These are phyloP conservation scores for Russula ochroleuca DNA, from an alignment of 768 basidiomycete genomes.

Conservation along the genomic window DNA sequence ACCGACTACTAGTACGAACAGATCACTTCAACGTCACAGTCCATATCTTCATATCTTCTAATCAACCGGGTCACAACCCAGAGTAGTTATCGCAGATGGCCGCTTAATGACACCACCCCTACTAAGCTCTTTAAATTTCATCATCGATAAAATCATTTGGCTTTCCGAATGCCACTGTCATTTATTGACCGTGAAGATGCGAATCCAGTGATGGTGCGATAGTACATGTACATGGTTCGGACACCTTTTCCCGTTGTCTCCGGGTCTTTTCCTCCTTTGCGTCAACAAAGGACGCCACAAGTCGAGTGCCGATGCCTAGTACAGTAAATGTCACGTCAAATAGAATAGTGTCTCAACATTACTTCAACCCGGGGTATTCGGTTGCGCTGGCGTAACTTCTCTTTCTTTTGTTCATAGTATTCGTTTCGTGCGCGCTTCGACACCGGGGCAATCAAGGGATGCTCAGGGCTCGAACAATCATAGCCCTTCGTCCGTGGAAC, in stretches of 20 bases:
- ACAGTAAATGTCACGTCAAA: slow-evolving; percentile 16
- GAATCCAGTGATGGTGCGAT: not conserved
- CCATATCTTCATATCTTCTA: not conserved
- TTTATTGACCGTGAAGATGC: not conserved
- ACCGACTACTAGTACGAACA: not conserved
- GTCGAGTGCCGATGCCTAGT: slow-evolving; percentile 8
- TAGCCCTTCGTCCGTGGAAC: not conserved
- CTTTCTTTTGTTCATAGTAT: not conserved
- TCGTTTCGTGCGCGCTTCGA: slow-evolving; percentile 15
- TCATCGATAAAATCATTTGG: not conserved
- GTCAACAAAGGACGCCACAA: slow-evolving; percentile 10
- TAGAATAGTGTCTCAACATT: slow-evolving; percentile 6
- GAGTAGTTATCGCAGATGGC: not conserved
- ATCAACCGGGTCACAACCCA: not conserved
- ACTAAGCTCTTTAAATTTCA: too few species aligned
- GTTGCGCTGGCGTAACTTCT: slow-evolving; percentile 13
- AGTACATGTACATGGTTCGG: not conserved
- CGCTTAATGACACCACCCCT: too few species aligned
- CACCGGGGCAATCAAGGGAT: slow-evolving; percentile 1
- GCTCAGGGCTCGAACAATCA: not conserved
- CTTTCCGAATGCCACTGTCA: not conserved
- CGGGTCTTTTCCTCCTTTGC: not conserved
- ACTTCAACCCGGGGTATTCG: slow-evolving; percentile 20
- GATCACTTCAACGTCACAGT: not conserved
- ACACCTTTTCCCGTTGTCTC: not conserved